Base-by-base conservation (phyloP, 306 rosid species). In the Begonia loranthoides region DNA sequence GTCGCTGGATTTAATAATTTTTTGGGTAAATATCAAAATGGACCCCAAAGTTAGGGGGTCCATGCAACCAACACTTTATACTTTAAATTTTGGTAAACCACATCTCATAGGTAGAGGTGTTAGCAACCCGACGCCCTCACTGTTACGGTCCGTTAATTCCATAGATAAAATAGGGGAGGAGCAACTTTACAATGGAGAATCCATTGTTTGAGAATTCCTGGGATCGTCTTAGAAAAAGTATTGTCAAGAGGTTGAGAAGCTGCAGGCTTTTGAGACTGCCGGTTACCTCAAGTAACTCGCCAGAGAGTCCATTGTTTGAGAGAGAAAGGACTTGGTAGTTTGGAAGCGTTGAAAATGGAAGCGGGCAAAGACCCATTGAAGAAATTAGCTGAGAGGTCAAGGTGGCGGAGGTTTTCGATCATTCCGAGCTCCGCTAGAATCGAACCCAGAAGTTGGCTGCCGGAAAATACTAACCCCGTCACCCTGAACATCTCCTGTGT, bases 341-440 rank as follows among this genome's bases (percentile, higher is more conserved):
- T 74, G 0, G 94, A 78, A 66, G 92, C 78, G 50, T 78, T 90
- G 79, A 90, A 77, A 55, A 90, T 65, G 13, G 95, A 54, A 28
- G 11, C 34, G 0, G 94, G 94, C 17, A 90, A 44, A 44, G 94
- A 76, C 1, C 99, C 95, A 17, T 90, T 90, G 19, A 90, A 77
- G 71, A 90, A 67, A 50, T 90, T 90, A 68, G 70, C 56, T 39
- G 99, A 90, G 54, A 90, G 90, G 74, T 90, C 99, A 8, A 90
- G 79, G 48, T 66, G 76, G 15, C 57, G 71, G 61, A 90, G 95
- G 73, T 82, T 45, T 59, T 76, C 54, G 12, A 90, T 61, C 56
- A 67, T 66, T 17, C 87, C 94, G 15, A 90, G 54, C 47, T 82
- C 84, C 56, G 85, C 68, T 4, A 83, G 52, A 54, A 90, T 65